These are phyloP conservation scores for Alternaria brassicicola DNA, from an alignment of 2,329 filamentous ascomycete genomes.

Conservation along the genomic window DNA sequence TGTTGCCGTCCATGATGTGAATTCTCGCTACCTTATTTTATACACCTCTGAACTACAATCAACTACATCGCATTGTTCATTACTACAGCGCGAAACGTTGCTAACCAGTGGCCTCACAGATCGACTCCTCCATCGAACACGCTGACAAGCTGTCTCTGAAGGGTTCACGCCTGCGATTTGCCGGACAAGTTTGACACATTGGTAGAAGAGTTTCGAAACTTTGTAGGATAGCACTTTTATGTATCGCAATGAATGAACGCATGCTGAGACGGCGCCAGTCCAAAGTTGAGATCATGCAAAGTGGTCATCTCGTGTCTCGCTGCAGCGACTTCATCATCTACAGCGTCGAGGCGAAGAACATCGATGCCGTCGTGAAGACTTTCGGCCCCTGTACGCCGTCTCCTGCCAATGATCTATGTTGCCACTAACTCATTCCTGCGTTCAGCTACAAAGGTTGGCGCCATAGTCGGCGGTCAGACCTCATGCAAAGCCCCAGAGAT, in stretches of 20 bases:
- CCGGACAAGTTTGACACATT: conserved; percentile 86
- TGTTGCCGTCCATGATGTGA: conserved; percentile 94
- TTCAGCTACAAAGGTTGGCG: conserved; percentile 88
- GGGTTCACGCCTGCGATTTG: conserved; percentile 92
- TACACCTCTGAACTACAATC: conserved; percentile 73
- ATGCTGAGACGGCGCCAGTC: conserved; percentile 66
- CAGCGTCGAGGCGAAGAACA: conserved; percentile 92
- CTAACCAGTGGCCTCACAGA: conserved; percentile 46
- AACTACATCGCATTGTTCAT: conserved; percentile 28
- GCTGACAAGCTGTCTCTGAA: conserved; percentile 53
- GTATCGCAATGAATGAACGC: conserved; percentile 44
- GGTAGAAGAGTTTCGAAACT: conserved; percentile 79
- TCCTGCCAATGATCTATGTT: conserved; percentile 7
- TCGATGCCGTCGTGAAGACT: conserved; percentile 82
- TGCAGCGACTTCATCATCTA: conserved; percentile 99
- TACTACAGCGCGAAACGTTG: conserved; percentile 25
- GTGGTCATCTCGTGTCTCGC: conserved; percentile 94
- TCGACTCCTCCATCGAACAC: conserved; percentile 4
- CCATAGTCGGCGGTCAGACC: conserved; percentile 96
- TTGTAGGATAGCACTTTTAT: conserved; percentile 69
- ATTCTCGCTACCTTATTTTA: conserved; percentile 96
- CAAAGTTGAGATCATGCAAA: conserved; percentile 81
- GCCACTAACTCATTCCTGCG: conserved; percentile 9
- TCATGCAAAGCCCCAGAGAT: conserved; percentile 98
- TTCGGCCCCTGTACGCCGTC: conserved; percentile 85